Conservation (phyloP, 2,329 filamentous ascomycete species). For the Lizonia empirigonia region DNA sequence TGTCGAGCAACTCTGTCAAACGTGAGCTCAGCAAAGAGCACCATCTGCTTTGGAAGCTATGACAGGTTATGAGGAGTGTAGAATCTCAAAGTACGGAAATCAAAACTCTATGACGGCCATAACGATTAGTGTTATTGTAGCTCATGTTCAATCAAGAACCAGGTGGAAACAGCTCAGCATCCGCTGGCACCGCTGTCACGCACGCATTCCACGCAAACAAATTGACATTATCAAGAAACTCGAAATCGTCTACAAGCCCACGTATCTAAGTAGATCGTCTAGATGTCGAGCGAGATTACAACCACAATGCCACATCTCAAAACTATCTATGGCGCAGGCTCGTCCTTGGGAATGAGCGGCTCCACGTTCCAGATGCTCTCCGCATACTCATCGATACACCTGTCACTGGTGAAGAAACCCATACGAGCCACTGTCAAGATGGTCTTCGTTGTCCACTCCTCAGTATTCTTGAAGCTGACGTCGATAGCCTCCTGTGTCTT, state of each 20-base stretch:
- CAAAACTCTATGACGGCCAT: too few relatives aligned
- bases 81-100: too few relatives aligned
- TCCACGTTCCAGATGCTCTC: slow-evolving; percentile 98
- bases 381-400: slow-evolving; percentile 96
- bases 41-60: background rate
- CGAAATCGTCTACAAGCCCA: background rate
- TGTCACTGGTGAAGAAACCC: slow-evolving; percentile 96
- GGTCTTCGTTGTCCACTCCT: slow-evolving; percentile 88
- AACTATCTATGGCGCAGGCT: slow-evolving; percentile 25
- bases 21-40: background rate
- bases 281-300: background rate
- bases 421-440: slow-evolving; percentile 89
- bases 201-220: background rate
- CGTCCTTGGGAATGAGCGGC: slow-evolving; percentile 63
- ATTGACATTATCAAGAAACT: background rate
- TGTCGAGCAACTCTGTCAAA: background rate
- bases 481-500: slow-evolving; percentile 91
- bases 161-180: background rate
- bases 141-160: background rate
- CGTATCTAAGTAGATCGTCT: slow-evolving; percentile 5
- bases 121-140: background rate
- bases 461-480: slow-evolving; percentile 87
- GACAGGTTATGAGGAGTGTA: too few relatives aligned
- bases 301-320: background rate
- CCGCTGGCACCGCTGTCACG: too few relatives aligned